Conservation (phyloP, 2,329 filamentous ascomycete species). For the Colletotrichum cereale region DNA sequence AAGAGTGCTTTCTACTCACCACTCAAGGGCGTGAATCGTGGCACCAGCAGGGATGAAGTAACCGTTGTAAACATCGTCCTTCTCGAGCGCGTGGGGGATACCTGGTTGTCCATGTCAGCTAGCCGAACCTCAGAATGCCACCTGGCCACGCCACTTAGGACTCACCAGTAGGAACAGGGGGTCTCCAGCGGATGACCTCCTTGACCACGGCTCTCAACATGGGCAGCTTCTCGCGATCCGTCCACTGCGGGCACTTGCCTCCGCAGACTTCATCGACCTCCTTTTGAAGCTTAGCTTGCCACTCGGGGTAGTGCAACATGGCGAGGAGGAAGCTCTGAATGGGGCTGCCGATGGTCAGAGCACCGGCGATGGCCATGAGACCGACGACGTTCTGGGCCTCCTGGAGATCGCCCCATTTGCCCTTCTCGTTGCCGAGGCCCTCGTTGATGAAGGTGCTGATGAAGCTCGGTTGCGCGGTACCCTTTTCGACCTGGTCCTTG, state of each 20-base stretch:
- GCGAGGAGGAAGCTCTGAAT: constrained; percentile 52
- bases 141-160: neutral
- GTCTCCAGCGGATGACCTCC: constrained; percentile 65
- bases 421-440: constrained; percentile 45
- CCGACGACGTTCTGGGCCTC: constrained; percentile 61
- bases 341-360: constrained; percentile 58
- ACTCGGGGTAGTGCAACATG: constrained; percentile 50
- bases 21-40: constrained; percentile 59
- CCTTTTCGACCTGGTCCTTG: constrained; percentile 48
- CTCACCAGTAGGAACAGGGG: constrained; percentile 65
- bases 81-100: constrained; percentile 64
- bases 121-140: neutral
- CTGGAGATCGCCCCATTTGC: constrained; percentile 48
- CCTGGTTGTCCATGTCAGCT: constrained; percentile 44
- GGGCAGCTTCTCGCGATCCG: constrained; percentile 52
- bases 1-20: constrained; percentile 18
- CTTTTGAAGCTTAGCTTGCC: constrained; percentile 51
- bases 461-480: constrained; percentile 55
- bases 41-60: constrained; percentile 65
- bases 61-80: constrained; percentile 65
- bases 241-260: constrained; percentile 58
- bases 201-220: constrained; percentile 54
- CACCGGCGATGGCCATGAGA: constrained; percentile 59
- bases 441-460: constrained; percentile 55
- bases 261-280: constrained; percentile 56